Evolutionary conservation across 306 rosid species (phyloP), one percentile per base, ranked within the genome.

Genomic region (Echinosophora koreensis): DNA sequence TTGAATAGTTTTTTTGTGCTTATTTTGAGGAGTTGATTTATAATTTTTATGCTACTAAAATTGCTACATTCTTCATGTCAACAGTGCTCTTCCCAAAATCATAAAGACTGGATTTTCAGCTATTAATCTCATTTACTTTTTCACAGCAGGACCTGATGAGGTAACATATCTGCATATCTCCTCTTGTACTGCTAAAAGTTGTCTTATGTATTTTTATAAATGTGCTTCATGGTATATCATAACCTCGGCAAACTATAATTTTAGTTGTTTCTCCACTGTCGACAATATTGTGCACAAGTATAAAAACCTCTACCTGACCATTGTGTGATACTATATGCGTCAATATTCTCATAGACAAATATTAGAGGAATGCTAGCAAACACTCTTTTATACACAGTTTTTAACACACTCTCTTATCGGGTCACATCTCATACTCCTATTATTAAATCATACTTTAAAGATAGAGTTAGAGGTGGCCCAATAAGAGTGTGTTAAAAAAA

Each of bases 141-240:
- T 96, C 94, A 96, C 99, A 1, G 99, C 99, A 0, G 98, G 99
- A 35, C 97, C 99, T 74, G 99, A 96, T 85, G 98, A 96, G 99
- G 99, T 96, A 86, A 71, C 34, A 59, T 58, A 38, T 64, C 35
- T n/a, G 5, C 34, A 12, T 71, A 8, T 61, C 39, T 34, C 37
- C 64, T 70, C 56, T 79, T 4, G 1, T 50, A 15, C 58, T 62
- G 63, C 47, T 66, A 52, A 38, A 66, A 2, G 46, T 17, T 73
- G 3, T 72, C 39, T 67, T 60, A 18, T 65, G 18, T 17, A 6
- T 78, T 22, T 22, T 22, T 22, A 22, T 22, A 22, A 22, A 22
- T 22, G 22, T 22, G 22, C 22, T 22, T 1, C 22, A 22, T 22
- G 1, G 22, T 22, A 22, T 22, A 22, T 22, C 22, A 22, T 22